Percentiles rank a stretch among this genome's conserved stretches.
Evolutionary conservation across 2,329 filamentous ascomycete species (phyloP).

Genomic region (Cryphonectria naterciae): DNA sequence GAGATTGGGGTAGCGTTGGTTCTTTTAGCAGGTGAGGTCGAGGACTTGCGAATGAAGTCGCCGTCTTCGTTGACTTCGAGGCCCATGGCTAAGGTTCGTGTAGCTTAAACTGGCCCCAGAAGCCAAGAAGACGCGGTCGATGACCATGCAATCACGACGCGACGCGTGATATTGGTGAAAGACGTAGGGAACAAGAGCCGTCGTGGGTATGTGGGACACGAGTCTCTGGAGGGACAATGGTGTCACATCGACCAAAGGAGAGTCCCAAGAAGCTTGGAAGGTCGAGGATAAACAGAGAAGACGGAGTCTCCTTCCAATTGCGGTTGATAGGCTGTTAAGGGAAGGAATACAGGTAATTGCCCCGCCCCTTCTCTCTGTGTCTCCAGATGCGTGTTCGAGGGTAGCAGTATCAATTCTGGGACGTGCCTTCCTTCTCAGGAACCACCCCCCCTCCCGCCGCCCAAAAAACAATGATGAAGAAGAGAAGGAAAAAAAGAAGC

Average conservation of each 20-base stretch:
- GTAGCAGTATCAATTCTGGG: neutral
- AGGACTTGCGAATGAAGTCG: neutral
- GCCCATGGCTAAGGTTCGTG: neutral
- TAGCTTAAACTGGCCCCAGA: neutral
- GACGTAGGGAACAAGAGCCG: neutral
- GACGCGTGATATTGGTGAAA: neutral
- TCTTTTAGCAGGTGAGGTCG: neutral
- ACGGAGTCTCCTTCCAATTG: too few species aligned
- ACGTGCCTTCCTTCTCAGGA: neutral
- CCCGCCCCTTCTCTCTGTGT: neutral
- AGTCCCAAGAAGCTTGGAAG: neutral
- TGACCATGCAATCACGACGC: neutral
- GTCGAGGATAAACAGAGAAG: neutral
- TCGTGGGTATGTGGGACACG: neutral
- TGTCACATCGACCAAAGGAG: neutral
- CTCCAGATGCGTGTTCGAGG: neutral
- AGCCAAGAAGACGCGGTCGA: neutral
- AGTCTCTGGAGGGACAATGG: neutral
- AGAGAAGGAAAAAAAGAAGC: too few species aligned
- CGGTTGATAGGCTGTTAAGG: neutral
- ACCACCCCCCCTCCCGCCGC: too few species aligned
- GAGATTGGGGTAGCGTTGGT: constrained; percentile 14
- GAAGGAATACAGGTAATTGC: neutral
- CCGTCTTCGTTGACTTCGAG: constrained; percentile 4
- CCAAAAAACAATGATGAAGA: too few species aligned